Evolutionary conservation across 2,329 filamentous ascomycete genomes (phyloP).

Genomic region (Diaporthe vaccinii): DNA sequence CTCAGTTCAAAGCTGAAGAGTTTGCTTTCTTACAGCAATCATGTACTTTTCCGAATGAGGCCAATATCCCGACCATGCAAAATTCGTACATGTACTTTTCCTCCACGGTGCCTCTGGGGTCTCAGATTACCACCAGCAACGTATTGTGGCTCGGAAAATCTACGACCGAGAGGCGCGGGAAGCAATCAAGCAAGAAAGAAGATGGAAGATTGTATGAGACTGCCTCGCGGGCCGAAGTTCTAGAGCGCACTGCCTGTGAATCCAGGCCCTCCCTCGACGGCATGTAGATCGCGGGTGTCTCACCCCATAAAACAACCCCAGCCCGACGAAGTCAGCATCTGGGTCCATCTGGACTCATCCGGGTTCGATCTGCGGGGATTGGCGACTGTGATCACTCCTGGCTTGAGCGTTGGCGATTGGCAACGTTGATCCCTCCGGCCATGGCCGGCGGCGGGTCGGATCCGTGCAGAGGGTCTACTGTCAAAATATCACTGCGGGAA

Average conservation of each 20-base stretch:
- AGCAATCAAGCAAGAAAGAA: neutral
- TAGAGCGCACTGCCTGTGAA: neutral
- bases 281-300: constrained; percentile 20
- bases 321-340: neutral
- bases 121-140: neutral
- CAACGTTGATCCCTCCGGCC: constrained; percentile 19
- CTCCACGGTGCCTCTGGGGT: neutral
- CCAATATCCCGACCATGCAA: neutral
- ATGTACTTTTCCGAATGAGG: neutral
- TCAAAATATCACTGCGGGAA: neutral
- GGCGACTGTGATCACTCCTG: constrained; percentile 6
- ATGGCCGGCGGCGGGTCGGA: constrained; percentile 22
- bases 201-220: neutral
- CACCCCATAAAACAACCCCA: constrained; percentile 10
- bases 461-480: neutral
- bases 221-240: neutral
- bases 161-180: neutral
- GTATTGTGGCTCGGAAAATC: constrained; percentile 18
- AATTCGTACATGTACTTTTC: neutral
- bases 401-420: constrained; percentile 18
- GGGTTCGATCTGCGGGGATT: constrained; percentile 32
- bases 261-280: constrained; percentile 11
- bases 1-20: constrained; percentile 19
- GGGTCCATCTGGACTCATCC: constrained; percentile 33
- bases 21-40: neutral